Conservation (phyloP, 2,329 filamentous ascomycete species). For the Cladophialophora yegresii region DNA sequence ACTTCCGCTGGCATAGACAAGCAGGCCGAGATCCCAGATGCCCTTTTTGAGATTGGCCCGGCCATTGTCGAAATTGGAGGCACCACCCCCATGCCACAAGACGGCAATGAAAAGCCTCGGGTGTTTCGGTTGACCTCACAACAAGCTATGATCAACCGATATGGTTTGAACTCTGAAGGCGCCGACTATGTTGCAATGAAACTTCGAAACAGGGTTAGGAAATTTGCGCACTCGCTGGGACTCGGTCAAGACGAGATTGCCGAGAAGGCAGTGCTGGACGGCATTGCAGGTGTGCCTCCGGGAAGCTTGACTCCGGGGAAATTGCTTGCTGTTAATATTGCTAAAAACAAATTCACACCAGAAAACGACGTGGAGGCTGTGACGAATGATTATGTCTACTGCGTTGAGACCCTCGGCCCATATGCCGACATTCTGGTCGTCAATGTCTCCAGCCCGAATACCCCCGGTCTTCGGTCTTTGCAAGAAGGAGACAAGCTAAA, state of each 20-base stretch:
- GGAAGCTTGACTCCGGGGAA: conserved; percentile 76
- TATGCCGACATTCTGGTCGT: conserved; percentile 97
- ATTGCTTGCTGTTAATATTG: conserved; percentile 85
- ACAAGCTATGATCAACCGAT: conserved; percentile 89
- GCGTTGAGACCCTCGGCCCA: conserved; percentile 75
- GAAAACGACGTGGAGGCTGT: conserved; percentile 83
- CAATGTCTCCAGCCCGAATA: conserved; percentile 96
- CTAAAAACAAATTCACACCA: conserved; percentile 93
- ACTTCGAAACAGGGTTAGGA: conserved; percentile 73
- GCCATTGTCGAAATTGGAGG: conserved; percentile 90
- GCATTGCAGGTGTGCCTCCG: conserved; percentile 73
- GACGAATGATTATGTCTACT: conserved; percentile 78
- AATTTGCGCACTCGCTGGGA: conserved; percentile 71
- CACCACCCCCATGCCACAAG: conserved; percentile 81
- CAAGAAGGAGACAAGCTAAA: conserved; percentile 84
- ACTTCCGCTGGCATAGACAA: conserved; percentile 97
- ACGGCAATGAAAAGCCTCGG: conserved; percentile 81
- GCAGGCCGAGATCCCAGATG: conserved; percentile 82
- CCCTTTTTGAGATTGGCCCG: conserved; percentile 80
- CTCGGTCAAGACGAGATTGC: conserved; percentile 63
- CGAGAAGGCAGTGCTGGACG: conserved; percentile 74
- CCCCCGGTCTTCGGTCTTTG: conserved; percentile 81
- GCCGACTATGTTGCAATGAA: conserved; percentile 82
- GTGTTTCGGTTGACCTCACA: conserved; percentile 84
- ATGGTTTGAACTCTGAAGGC: conserved; percentile 89